Base-by-base conservation (phyloP, 192 early-diverging fungal genomes). In the Obelidium mucronatum region DNA sequence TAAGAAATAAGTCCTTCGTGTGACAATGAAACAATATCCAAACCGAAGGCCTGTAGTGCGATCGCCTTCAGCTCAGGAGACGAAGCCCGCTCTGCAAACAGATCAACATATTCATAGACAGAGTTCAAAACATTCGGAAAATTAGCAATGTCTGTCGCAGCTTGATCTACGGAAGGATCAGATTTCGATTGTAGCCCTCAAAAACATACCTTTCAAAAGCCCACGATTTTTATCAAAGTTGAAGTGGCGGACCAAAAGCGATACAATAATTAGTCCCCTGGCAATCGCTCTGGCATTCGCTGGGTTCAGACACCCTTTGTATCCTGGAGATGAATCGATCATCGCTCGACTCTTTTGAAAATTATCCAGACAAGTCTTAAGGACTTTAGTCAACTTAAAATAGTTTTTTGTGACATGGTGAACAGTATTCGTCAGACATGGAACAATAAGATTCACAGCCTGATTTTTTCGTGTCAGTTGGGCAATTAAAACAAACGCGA, bases 211-310 rank as follows among this genome's bases (percentile, higher is more conserved):
- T 37, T 22, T 63, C 37, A 80, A 51, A 15, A 70, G 40, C 19
- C 24, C 44, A 24, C 78, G 62, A 37, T 42, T 76, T 74, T 33
- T 81, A 59, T 94, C 93, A 86, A 96, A 96, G 58, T 93, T 88
- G 88, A 93, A 95, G 67, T 94, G 78, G 34, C 91, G 87, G 51
- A 91, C 91, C 4, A 94, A 68, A 51, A 93, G 78, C 17, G 92
- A 91, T 8, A 88, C 83, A 37, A 97, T 88, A 8, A 93, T 87
- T 62, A 94, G 80, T n/a, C 94, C 85, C 35, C 93, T 87, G 60
- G 78, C 81, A 42, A 81, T 77, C 5, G 56, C 56, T 13, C 76
- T 48, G 68, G 58, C 65, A 36, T 61, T 54, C 19, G 51, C 61
- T n/a, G 56, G 61, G 15, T 44, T 56, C 37, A 83, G 48, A 15